Evolutionary conservation across 139 green algal species (phyloP), one percentile per base, ranked within the genome.

Genomic region (Coelastrella sp.): DNA sequence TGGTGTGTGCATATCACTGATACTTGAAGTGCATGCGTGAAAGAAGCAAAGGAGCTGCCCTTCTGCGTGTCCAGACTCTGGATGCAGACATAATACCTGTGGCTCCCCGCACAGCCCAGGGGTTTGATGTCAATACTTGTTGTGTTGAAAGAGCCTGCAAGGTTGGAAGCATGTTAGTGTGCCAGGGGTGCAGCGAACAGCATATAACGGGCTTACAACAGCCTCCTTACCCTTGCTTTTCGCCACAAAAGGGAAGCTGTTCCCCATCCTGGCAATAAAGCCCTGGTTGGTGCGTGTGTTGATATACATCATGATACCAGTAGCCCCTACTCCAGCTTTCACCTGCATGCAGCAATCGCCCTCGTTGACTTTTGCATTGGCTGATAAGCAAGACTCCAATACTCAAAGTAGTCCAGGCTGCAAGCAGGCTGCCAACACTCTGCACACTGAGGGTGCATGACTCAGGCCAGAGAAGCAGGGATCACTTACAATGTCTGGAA

Each of bases 301-400:
- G 27, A 91, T 49, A 12, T 70, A 80, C 61, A 91, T 73, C 87
- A 91, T 91, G 14, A 70, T 74, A 80, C 87, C 87, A n/a, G 87
- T 91, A 7, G 87, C 87, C 7, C 87, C 87, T 7, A 91, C 87
- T 5, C 78, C 66, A 27, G 87, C 87, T 57, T 91, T 91, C 8
- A 91, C 78, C 87, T 91, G 78, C 66, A 83, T 12, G 11, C 24
- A 35, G 56, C 60, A 61, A 57, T 65, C 61, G 63, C 58, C 57
- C 9, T 49, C 14, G 14, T 73, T 15, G 65, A 20, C 78, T 63
- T 49, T 1, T 58, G 8, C 35, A 66, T 14, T 20, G 11, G 78
- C 25, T 17, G 17, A 12, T 27, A 25, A 8, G 14, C 27, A 35
- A n/a, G 65, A 12, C 19, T 0, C 9, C 4, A 80, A 11, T 80